A percentile compares a stretch with the other conserved stretches of the same genome.
These are phyloP conservation scores for Clavulina sp. DNA, from an alignment of 768 basidiomycete genomes.

Conservation along the genomic window DNA sequence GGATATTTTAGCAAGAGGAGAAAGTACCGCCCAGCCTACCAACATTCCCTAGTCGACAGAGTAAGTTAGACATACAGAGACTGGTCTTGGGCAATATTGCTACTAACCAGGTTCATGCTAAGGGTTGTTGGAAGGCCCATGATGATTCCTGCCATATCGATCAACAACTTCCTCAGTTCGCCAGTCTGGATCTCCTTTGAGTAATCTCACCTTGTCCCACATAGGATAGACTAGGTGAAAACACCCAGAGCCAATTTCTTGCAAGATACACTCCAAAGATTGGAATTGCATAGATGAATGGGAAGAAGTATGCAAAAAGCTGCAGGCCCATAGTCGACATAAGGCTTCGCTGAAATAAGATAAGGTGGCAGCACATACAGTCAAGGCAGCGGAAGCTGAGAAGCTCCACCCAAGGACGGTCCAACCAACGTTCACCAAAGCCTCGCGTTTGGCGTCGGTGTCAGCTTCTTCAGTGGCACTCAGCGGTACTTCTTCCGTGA, in stretches of 20 bases:
- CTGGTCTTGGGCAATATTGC: not conserved
- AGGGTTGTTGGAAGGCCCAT: conserved; percentile 94
- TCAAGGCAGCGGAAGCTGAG: conserved; percentile 49
- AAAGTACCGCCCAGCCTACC: conserved; percentile 90
- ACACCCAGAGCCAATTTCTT: conserved; percentile 80
- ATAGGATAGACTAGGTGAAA: conserved; percentile 81
- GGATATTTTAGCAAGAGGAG: conserved; percentile 58
- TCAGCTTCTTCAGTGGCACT: not conserved
- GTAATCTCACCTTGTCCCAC: conserved; percentile 60
- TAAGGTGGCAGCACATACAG: conserved; percentile 33
- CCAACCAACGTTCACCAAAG: conserved; percentile 59
- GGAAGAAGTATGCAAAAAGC: conserved; percentile 81
- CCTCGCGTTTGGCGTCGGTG: conserved; percentile 20
- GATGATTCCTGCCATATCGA: conserved; percentile 49
- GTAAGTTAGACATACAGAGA: not conserved
- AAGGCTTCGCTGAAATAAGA: not conserved
- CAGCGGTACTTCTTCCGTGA: too few relatives aligned
- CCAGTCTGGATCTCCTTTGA: conserved; percentile 5
- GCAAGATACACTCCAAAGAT: conserved; percentile 73
- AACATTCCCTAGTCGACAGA: conserved; percentile 58
- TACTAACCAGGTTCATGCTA: conserved; percentile 71
- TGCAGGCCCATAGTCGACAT: conserved; percentile 16
- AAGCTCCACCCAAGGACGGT: conserved; percentile 63
- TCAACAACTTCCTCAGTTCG: not conserved
- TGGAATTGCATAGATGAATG: conserved; percentile 72